Conservation (phyloP, 306 rosid species). For the Trichosanthes truncata region DNA sequence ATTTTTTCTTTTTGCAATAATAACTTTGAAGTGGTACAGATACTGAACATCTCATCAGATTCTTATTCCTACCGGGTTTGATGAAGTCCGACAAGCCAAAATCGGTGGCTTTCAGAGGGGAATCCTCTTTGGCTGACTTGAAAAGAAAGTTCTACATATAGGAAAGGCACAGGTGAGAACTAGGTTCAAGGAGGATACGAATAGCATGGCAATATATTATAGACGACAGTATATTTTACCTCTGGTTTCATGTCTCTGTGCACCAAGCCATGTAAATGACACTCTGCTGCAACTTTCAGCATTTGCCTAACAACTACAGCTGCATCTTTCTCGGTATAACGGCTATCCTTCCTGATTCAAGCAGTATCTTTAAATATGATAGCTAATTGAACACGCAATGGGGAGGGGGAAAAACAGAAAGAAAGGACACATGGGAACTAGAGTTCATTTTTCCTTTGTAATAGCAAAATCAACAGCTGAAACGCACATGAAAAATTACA, state of each 20-base stretch:
- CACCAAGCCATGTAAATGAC: slow-evolving; percentile 97
- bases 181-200: not conserved
- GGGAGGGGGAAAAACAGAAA: not conserved
- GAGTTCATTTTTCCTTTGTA: not conserved
- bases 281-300: slow-evolving; percentile 97
- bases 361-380: not conserved
- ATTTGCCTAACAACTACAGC: slow-evolving; percentile 95
- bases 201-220: slow-evolving; percentile 1
- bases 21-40: not conserved
- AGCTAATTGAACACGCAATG: not conserved
- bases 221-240: slow-evolving; percentile 28
- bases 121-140: slow-evolving; percentile 60
- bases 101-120: slow-evolving; percentile 86
- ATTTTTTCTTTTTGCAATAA: slow-evolving; percentile 13
- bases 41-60: not conserved
- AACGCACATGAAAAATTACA: slow-evolving; percentile 6
- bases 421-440: not conserved
- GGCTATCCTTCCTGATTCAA: slow-evolving; percentile 84
- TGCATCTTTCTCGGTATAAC: slow-evolving; percentile 90
- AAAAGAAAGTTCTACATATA: slow-evolving; percentile 81
- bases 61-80: slow-evolving; percentile 61
- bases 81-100: slow-evolving; percentile 98
- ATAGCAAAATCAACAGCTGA: not conserved
- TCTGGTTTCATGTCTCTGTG: slow-evolving; percentile 99
- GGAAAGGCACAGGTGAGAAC: slow-evolving; percentile 12